Conservation (phyloP, 208 protist genomes). For the Wallacemonas sp. region DNA sequence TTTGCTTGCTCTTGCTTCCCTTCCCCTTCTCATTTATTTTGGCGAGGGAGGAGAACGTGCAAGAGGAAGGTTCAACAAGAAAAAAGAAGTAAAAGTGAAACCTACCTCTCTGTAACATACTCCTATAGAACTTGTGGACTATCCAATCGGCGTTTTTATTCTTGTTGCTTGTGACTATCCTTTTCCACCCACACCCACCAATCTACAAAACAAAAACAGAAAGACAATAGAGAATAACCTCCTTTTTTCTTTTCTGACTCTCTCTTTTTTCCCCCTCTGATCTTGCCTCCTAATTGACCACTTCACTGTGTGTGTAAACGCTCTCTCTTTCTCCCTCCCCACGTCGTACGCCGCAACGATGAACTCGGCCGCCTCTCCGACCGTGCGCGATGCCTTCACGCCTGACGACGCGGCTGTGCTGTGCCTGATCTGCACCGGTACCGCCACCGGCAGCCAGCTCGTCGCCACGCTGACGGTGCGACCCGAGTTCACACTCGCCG, state of each 20-base stretch:
- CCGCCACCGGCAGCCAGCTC: slow-evolving; percentile 55
- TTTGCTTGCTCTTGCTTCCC: slow-evolving; percentile 5
- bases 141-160: no score
- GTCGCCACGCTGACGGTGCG: slow-evolving; percentile 67
- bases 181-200: no score
- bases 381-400: slow-evolving; percentile 23
- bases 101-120: neutral
- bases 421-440: slow-evolving; percentile 67
- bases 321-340: slow-evolving; percentile 18
- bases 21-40: no score
- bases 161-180: no score
- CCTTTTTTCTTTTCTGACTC: neutral
- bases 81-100: neutral
- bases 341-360: no score
- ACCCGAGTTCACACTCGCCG: slow-evolving; percentile 45
- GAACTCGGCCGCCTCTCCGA: slow-evolving; percentile 12
- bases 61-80: neutral
- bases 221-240: no score
- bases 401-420: slow-evolving; percentile 43
- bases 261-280: neutral
- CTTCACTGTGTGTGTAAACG: no score
- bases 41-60: no score
- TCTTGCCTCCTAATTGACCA: neutral
- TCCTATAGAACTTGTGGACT: neutral
- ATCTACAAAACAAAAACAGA: neutral